Evolutionary conservation across 768 basidiomycete species (phyloP), one percentile per base, ranked within the genome.

Genomic region (Rhodotorula taiwanensis): DNA sequence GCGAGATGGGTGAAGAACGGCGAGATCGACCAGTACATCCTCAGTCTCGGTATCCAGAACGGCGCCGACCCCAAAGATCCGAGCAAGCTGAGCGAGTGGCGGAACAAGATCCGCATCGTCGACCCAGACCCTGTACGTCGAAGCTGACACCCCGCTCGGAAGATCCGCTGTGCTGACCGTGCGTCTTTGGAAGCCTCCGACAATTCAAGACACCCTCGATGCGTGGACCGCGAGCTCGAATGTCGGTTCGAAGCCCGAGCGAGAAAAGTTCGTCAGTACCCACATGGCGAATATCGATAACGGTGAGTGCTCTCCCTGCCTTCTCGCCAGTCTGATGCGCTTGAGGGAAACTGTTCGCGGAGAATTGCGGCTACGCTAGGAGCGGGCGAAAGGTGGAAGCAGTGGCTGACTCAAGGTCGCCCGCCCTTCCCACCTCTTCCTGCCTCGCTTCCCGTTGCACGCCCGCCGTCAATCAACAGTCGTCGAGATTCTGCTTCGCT

Each of bases 1-100:
- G 91, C 95, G 11, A 88, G 90, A 75, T 99, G 94, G 95, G 90
- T 91, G 42, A 89, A 91, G 76, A 86, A 87, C 13, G 94, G 94
- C 34, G 88, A 93, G 73, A 83, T 93, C 28, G 89, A 94, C 71
- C 91, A 92, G 43, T 98, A 93, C 93, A 77, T 89, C 71, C 83
- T 84, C 70, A 73, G 64, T 59, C 60, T 69, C 31, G 62, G 63
- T 5, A 52, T 69, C 41, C 27, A 52, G 47, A 70, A 55, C 59
- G 72, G 63, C 4, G 57, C 55, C 30, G 53, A 63, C 62, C 45
- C 62, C 44, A 67, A 62, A 50, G 65, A 66, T 41, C 36, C 45
- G 51, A 66, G 55, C 45, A 63, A 44, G 54, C 52, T 58, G 28
- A 70, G 43, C 43, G 75, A 72, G 80, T 99, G 95, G 95, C 87